phyloP scores from a whole-genome alignment of 106 monocot species.

The Dendrobium catenatum region DNA sequence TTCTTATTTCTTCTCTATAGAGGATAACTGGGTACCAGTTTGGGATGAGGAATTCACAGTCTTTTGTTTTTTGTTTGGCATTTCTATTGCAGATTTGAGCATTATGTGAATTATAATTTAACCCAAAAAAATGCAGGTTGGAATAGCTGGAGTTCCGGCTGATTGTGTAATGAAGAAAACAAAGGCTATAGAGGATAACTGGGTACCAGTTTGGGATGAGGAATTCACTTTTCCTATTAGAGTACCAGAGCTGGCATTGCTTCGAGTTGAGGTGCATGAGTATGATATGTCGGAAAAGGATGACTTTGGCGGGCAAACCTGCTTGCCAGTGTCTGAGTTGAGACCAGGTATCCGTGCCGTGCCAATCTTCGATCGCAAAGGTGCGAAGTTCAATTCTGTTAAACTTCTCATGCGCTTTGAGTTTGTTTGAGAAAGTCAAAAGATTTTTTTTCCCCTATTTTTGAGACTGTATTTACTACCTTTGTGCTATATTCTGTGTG shows the following conservation, averaged over 20 bases:
- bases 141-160: constrained; percentile 43
- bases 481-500: background rate
- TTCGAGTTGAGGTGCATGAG: constrained; percentile 46
- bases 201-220: constrained; percentile 48
- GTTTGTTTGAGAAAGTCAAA: constrained; percentile 17
- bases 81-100: background rate
- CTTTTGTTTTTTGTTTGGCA: background rate
- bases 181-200: constrained; percentile 36
- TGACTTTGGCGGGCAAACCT: constrained; percentile 51
- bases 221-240: constrained; percentile 37
- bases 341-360: constrained; percentile 41
- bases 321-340: constrained; percentile 42
- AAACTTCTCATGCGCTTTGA: constrained; percentile 43
- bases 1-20: background rate
- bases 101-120: background rate
- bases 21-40: too few relatives aligned
- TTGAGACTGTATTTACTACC: background rate
- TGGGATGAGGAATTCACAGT: too few relatives aligned
- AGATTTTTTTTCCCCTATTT: background rate
- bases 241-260: constrained; percentile 46
- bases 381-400: constrained; percentile 21
- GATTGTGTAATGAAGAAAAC: constrained; percentile 55
- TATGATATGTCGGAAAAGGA: constrained; percentile 51
- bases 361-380: constrained; percentile 37
- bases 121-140: constrained; percentile 23